Base-by-base conservation (phyloP, 1,284 basidiomycete genomes). In the Coniferiporia sulphurascens region DNA sequence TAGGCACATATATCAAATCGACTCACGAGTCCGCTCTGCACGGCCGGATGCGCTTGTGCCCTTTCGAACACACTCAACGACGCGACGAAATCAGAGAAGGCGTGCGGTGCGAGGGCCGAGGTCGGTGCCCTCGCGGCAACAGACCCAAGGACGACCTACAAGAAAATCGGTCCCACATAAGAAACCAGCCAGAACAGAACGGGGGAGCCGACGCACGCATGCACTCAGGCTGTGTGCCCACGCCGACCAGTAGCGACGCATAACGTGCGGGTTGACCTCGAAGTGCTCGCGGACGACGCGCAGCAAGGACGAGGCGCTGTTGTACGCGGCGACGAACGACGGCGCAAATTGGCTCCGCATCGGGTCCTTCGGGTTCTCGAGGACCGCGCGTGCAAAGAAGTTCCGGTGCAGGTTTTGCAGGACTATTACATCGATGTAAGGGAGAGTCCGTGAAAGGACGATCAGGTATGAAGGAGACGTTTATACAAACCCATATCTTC, bases 1-100 rank as follows among this genome's bases (percentile, higher is more conserved):
- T 27, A 27, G 27, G 27, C 27, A 27, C 27, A 27, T 5, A 27
- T 27, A 27, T 27, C 27, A 27, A 27, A 27, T 27, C 27, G 27
- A 53, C 52, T 36, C 34, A 61, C 60, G 44, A 61, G 10, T 13
- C 35, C 50, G 32, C 19, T 44, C 27, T 54, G 22, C 36, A 45
- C 50, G 17, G 52, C 15, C n/a, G 60, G 60, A 22, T 61, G 60
- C 19, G 35, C 32, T 17, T 64, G 64, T 4, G 52, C 51, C 38
- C 50, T 63, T 48, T 45, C 62, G 61, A 56, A 67, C 34, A 66
- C 19, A n/a, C 64, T 52, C 17, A 65, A 44, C 1, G 65, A 64
- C 5, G 58, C 35, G 48, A 59, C 53, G 2, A 67, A 62, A 22
- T 66, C 64, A 7, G 48, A 52, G 44, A 60, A 61, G 1, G 66